These are phyloP conservation scores for Pythium aquatile DNA, from an alignment of 352 stramenopile species.

Conservation along the genomic window DNA sequence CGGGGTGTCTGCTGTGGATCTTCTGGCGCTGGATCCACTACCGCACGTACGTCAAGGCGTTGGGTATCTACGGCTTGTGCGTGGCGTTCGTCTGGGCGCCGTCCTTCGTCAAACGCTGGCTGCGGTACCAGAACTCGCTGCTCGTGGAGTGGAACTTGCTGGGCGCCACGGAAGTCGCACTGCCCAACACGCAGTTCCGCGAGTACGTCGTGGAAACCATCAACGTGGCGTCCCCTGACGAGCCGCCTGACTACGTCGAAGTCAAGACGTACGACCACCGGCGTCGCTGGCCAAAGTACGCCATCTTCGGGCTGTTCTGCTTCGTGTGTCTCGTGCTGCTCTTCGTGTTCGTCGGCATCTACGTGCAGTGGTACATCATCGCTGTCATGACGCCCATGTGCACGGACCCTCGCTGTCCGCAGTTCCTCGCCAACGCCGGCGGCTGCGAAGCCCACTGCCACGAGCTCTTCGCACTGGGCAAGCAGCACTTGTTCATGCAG, in stretches of 20 bases:
- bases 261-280: slow-evolving; percentile 57
- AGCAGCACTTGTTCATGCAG: slow-evolving; percentile 51
- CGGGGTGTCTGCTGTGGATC: slow-evolving; percentile 48
- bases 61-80: slow-evolving; percentile 50
- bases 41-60: slow-evolving; percentile 45
- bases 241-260: slow-evolving; percentile 57
- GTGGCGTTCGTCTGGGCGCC: slow-evolving; percentile 56
- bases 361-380: slow-evolving; percentile 73
- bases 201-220: slow-evolving; percentile 57
- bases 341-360: slow-evolving; percentile 55
- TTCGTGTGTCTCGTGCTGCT: slow-evolving; percentile 46
- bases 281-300: slow-evolving; percentile 57
- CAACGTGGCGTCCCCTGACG: slow-evolving; percentile 53
- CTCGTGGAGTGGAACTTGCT: slow-evolving; percentile 66
- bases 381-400: slow-evolving; percentile 68
- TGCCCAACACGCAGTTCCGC: slow-evolving; percentile 52
- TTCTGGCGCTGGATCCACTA: slow-evolving; percentile 61
- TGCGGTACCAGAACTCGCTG: slow-evolving; percentile 60
- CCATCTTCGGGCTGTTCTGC: slow-evolving; percentile 49
- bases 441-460: slow-evolving; percentile 46
- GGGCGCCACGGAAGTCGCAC: slow-evolving; percentile 44
- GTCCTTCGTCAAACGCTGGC: slow-evolving; percentile 58
- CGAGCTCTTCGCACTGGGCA: slow-evolving; percentile 45
- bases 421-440: slow-evolving; percentile 33
- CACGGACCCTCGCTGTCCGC: slow-evolving; percentile 50